Base-by-base conservation (phyloP, 768 basidiomycete genomes). In the Tubosaeta sp. region DNA sequence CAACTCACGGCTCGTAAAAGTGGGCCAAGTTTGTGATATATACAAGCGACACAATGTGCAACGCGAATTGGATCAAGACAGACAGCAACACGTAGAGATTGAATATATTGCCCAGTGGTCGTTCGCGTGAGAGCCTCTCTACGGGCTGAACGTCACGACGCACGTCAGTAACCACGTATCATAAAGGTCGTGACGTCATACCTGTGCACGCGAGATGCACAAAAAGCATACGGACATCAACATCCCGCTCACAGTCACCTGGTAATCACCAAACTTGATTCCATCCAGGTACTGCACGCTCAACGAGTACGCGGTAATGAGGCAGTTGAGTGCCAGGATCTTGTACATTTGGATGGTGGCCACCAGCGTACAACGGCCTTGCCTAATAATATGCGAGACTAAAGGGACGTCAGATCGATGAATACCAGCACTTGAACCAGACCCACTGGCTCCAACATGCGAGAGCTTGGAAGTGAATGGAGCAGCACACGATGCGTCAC, bases 301-400 rank as follows among this genome's bases (percentile, higher is more conserved):
- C 55, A 98, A 76, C 67, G 91, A 95, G 74, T 95, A 98, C n/a
- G 97, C 97, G 4, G 95, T 95, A 71, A 98, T 99, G 38, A 99
- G 76, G 65, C 97, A 98, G 67, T 98, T 99, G 51, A 99, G 74
- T 1, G 95, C 97, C 34, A 99, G 76, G 59, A 99, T 99, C 76
- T 97, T 97, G 83, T 97, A 99, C 97, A 99, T 99, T 73, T 99
- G 97, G 49, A 95, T 88, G 4, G 97, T 99, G 2, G 97, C 97
- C 42, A 98, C 97, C 16, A 99, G 83, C 1, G 97, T 99, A 75
- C 97, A 98, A 27, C 97, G 91, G 22, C 97, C 97, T 72, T 98
- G 97, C 17, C 97, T 85, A 59, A 99, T 97, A 67, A 99, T 97
- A 66, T 95, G 94, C 17, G 91, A 88, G 62, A 99, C 93, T 95